Evolutionary conservation across 2,329 filamentous ascomycete species (phyloP).

Genomic region (Ophiostoma tasmaniense): DNA sequence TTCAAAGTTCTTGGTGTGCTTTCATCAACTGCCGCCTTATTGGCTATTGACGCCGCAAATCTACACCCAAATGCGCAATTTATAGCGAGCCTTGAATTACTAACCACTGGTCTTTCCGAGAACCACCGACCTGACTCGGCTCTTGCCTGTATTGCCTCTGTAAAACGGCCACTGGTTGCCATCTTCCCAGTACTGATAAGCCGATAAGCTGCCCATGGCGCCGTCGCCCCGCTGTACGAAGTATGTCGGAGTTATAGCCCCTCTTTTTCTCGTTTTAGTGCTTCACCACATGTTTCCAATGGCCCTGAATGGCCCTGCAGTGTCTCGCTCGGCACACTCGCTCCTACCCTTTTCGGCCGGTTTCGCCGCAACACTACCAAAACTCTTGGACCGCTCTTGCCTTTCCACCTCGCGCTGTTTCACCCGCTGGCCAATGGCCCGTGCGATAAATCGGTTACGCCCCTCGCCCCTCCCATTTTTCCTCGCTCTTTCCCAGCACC

Average conservation of each 20-base stretch:
- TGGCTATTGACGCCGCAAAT: constrained; percentile 5
- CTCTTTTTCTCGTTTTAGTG: background rate
- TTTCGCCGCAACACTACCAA: background rate
- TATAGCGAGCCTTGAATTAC: background rate
- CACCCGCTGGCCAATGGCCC: constrained; percentile 15
- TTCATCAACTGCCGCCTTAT: constrained; percentile 8
- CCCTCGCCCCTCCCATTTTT: constrained; percentile 7
- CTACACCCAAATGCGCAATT: background rate
- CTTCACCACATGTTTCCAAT: constrained; percentile 3
- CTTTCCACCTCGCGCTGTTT: constrained; percentile 6
- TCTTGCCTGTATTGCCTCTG: background rate
- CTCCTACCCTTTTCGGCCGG: background rate
- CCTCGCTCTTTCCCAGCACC: background rate
- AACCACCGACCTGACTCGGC: background rate
- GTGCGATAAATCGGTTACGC: constrained; percentile 9
- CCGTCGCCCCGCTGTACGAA: background rate
- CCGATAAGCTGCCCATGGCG: background rate
- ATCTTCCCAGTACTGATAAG: background rate
- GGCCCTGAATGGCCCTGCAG: background rate
- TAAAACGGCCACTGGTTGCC: too few relatives aligned
- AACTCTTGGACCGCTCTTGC: background rate
- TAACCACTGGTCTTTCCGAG: background rate
- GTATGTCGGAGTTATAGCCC: background rate
- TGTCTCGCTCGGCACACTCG: constrained; percentile 1
- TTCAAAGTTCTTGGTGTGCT: background rate